These are phyloP conservation scores for Herpetomonas tarakana DNA, from an alignment of 208 protist genomes.

Conservation along the genomic window DNA sequence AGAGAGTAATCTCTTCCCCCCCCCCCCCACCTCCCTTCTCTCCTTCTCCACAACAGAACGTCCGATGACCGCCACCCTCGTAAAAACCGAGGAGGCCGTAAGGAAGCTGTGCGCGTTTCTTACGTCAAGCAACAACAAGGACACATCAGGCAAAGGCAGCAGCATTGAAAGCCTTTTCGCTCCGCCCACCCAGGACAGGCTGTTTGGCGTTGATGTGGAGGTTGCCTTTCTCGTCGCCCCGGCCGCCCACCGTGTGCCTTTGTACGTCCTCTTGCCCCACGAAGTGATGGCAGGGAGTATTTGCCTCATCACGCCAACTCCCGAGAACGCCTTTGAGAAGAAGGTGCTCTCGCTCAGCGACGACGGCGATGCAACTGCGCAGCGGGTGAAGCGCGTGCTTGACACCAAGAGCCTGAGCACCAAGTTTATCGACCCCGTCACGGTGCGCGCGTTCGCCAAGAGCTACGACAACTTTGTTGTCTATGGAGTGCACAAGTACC, in stretches of 20 bases:
- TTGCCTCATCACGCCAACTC: constrained; percentile 79
- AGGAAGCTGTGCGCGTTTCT: constrained; percentile 61
- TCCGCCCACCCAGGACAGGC: constrained; percentile 21
- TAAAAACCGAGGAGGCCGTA: constrained; percentile 54
- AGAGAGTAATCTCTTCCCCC: no score
- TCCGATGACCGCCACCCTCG: no score
- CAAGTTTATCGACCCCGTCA: constrained; percentile 74
- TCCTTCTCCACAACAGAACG: no score
- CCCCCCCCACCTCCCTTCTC: no score
- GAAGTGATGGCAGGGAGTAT: constrained; percentile 61
- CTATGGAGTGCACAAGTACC: constrained; percentile 72
- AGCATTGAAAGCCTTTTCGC: constrained; percentile 46
- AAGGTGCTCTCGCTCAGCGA: constrained; percentile 65
- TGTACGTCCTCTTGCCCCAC: constrained; percentile 76
- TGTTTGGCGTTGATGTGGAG: constrained; percentile 62
- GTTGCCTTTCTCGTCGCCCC: constrained; percentile 72
- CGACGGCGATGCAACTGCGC: constrained; percentile 52
- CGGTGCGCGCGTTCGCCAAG: constrained; percentile 76
- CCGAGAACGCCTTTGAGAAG: constrained; percentile 77
- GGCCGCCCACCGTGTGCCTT: constrained; percentile 70
- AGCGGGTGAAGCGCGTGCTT: constrained; percentile 80
- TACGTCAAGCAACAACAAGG: constrained; percentile 5
- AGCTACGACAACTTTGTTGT: constrained; percentile 88
- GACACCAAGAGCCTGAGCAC: constrained; percentile 75
- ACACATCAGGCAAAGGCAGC: constrained; percentile 5